These are phyloP conservation scores for Capsicum pubescens DNA, from an alignment of 257 asterid genomes.

Conservation along the genomic window DNA sequence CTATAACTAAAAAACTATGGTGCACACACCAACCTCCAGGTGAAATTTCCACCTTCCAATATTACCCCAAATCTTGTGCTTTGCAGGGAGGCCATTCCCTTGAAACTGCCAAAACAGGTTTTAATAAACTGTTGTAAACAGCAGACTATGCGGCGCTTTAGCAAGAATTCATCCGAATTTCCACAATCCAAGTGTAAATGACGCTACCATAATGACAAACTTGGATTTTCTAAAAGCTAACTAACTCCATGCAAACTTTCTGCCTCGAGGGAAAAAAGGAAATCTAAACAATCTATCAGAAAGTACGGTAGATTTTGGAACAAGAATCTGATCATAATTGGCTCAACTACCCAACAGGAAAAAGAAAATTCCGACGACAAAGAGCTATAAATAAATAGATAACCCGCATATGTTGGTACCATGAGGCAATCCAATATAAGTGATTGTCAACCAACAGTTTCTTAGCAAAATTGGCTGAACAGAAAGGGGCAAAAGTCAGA, in stretches of 20 bases:
- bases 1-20: neutral
- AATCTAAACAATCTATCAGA: neutral
- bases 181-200: neutral
- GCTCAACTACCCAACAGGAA: neutral
- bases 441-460: conserved; percentile 16
- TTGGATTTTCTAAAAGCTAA: neutral
- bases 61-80: neutral
- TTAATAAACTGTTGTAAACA: neutral
- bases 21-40: neutral
- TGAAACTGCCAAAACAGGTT: neutral
- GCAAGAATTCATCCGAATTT: neutral
- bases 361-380: neutral
- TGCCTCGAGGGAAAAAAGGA: neutral
- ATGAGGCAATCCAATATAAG: neutral
- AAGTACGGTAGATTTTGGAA: neutral
- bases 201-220: neutral
- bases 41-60: neutral
- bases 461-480: conserved; percentile 22
- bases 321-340: neutral
- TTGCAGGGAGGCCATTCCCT: neutral
- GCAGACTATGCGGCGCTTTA: neutral
- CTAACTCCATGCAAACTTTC: neutral
- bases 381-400: neutral
- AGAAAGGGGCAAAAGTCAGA: neutral
- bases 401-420: neutral